phyloP scores from a whole-genome alignment of 306 rosid species.

The Dicorynia guianensis region DNA sequence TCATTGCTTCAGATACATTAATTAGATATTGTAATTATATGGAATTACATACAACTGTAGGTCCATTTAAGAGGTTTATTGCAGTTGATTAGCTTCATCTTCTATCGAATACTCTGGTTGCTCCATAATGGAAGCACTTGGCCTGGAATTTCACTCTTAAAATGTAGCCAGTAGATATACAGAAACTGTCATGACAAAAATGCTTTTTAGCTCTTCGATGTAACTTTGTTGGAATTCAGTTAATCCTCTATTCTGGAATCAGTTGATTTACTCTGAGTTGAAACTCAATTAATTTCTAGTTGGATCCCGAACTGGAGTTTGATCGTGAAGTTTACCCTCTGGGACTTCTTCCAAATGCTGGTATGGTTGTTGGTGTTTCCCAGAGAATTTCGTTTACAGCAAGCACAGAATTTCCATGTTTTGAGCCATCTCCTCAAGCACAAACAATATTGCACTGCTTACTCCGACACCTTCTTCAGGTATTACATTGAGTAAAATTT shows the following conservation, averaged over 20 bases:
- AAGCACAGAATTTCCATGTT: slow-evolving; percentile 96
- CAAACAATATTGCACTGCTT: slow-evolving; percentile 97
- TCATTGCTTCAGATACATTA: slow-evolving; percentile 15
- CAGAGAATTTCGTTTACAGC: slow-evolving; percentile 97
- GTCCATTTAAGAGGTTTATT: neutral
- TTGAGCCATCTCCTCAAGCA: slow-evolving; percentile 99
- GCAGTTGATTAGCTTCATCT: slow-evolving; percentile 35
- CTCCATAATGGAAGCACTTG: slow-evolving; percentile 14
- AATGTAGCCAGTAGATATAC: no score
- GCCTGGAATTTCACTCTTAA: slow-evolving; percentile 6
- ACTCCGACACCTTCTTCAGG: slow-evolving; percentile 98
- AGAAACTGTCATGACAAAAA: no score
- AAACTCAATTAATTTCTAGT: slow-evolving; percentile 54
- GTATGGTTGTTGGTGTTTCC: slow-evolving; percentile 93
- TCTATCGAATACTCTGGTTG: slow-evolving; percentile 9
- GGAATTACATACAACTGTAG: slow-evolving; percentile 28
- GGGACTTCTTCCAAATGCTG: slow-evolving; percentile 98
- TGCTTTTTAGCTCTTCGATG: slow-evolving; percentile 28
- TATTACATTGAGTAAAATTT: slow-evolving; percentile 43
- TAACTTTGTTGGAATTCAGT: slow-evolving; percentile 26
- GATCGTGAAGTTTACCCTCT: slow-evolving; percentile 98
- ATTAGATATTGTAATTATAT: slow-evolving; percentile 25
- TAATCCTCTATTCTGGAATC: slow-evolving; percentile 37
- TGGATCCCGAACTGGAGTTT: slow-evolving; percentile 99
- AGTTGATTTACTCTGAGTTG: slow-evolving; percentile 35